phyloP scores from a whole-genome alignment of 495 filamentous ascomycete species.

The Usnea hakonensis region DNA sequence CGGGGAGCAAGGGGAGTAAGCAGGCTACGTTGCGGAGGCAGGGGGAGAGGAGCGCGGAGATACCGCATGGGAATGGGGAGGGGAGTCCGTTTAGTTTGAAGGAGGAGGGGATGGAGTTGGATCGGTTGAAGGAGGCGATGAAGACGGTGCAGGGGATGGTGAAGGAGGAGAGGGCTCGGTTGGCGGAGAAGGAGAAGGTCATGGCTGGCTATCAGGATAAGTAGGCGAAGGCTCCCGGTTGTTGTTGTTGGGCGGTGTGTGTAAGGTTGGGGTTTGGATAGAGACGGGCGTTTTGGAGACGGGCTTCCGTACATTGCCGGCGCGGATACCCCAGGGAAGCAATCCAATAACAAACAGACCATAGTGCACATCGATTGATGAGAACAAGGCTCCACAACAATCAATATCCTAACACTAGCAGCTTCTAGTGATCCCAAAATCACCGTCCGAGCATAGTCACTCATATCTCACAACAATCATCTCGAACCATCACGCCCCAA shows the following conservation, averaged over 20 bases:
- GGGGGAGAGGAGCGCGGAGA: conserved; percentile 58
- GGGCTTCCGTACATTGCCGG: conserved; percentile 1
- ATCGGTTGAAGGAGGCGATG: conserved; percentile 48
- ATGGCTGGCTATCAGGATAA: conserved; percentile 42
- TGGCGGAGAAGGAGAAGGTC: conserved; percentile 54
- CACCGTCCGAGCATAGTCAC: no score
- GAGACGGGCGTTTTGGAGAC: neutral
- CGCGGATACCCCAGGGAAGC: conserved; percentile 5
- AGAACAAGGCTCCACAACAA: no score
- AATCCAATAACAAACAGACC: neutral
- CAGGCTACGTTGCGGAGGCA: conserved; percentile 38
- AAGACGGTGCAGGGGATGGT: conserved; percentile 65
- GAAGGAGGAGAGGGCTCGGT: conserved; percentile 58
- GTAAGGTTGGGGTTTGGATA: neutral
- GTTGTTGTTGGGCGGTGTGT: neutral
- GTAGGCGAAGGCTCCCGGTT: neutral
- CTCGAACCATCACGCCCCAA: conserved; percentile 19
- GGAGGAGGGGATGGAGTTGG: conserved; percentile 63
- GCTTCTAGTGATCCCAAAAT: no score
- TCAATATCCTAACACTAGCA: no score
- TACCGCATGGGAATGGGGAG: conserved; percentile 54
- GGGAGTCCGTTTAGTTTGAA: conserved; percentile 67
- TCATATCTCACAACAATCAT: neutral
- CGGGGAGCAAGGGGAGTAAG: conserved; percentile 41
- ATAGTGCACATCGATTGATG: neutral